Evolutionary conservation across 805 yeast genomes (phyloP), one percentile per base, ranked within the genome.

Genomic region (Tetrapisispora namnaoensis): DNA sequence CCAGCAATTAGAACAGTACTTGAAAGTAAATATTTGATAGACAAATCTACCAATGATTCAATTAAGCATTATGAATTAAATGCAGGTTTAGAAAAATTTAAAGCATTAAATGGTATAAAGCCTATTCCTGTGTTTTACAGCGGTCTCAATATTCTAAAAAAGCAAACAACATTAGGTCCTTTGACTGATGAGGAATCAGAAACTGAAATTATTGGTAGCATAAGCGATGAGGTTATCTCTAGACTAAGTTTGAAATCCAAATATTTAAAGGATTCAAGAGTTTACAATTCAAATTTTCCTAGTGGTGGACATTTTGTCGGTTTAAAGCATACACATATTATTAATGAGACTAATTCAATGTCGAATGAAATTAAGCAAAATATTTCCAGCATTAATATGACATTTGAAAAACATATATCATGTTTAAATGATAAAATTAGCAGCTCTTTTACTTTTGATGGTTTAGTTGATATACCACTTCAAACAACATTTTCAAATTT

Each of bases 131-230:
- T 53, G 13, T 51, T 59, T 11, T 66, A 65, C 47, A 71, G 75
- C 45, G 96, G 95, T 7, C 55, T 84, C n/a, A 75, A 82, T 18
- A 68, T 82, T 16, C 70, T 74, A 2, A 77, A 77, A 60, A 72
- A 93, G 54, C n/a, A 34, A 30, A 38, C 3, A 5, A 10, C 10
- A 9, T 22, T 35, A 21, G 46, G 38, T n/a, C 27, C 32, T 9
- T 13, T 27, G 4, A 36, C 41, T 13, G 35, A 35, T 28, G 44
- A 32, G 21, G 40, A 32, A n/a, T 38, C 44, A 18, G 42, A 28
- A 28, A 27, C 38, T 10, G 43, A 44, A 24, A 28, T 34, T 14
- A 20, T 20, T 16, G 37, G 41, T 13, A 24, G 13, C 14, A 27
- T 28, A 18, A 22, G 10, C 20, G 42, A 44, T 37, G 47, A 44